Conservation (phyloP, 2,329 filamentous ascomycete species). For the Leptographium radiaticola region DNA sequence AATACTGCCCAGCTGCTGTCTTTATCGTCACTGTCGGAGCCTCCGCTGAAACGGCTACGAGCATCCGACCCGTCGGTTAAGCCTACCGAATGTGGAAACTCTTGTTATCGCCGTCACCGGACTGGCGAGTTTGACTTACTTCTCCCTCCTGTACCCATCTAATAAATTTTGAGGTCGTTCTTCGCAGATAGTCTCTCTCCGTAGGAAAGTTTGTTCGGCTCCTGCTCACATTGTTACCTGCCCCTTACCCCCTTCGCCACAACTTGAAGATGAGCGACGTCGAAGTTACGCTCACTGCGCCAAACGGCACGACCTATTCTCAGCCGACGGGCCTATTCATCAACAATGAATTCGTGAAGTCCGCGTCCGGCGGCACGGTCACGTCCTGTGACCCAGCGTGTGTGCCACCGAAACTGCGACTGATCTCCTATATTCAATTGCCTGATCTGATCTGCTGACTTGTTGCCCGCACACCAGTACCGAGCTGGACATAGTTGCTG, state of each 20-base stretch:
- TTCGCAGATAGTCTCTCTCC: too few species aligned
- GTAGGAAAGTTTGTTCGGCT: too few species aligned
- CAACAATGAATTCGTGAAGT: conserved; percentile 8
- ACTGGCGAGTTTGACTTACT: too few species aligned
- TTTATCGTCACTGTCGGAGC: too few species aligned
- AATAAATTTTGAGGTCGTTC: too few species aligned
- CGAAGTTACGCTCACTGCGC: not conserved
- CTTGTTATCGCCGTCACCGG: too few species aligned
- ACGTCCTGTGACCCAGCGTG: conserved; percentile 3
- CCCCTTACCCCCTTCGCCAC: not conserved
- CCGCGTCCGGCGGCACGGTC: not conserved
- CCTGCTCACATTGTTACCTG: too few species aligned
- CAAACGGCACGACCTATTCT: conserved; percentile 4
- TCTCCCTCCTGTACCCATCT: too few species aligned
- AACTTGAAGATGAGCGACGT: not conserved
- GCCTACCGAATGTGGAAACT: too few species aligned
- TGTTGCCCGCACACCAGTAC: not conserved
- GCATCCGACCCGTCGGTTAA: too few species aligned
- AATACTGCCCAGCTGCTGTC: too few species aligned
- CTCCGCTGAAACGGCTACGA: too few species aligned
- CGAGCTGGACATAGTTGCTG: not conserved
- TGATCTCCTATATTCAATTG: not conserved
- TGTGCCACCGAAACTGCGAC: not conserved
- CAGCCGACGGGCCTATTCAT: conserved; percentile 9
- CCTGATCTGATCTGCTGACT: not conserved